Evolutionary conservation across 2,329 filamentous ascomycete species (phyloP).

Genomic region (Aspergillus fumigatus): DNA sequence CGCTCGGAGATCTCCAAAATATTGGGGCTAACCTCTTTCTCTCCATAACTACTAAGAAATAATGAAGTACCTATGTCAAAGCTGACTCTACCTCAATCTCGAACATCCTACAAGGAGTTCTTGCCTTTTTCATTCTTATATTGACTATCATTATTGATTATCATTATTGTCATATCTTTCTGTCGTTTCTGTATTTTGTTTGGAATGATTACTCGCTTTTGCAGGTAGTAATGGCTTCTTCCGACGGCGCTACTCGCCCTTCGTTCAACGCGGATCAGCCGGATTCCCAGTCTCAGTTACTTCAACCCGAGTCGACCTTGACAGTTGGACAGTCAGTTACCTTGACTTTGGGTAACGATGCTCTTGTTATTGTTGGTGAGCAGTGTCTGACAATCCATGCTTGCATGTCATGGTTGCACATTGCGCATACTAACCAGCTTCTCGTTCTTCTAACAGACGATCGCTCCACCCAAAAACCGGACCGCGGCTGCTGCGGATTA

Average conservation of each 20-base stretch:
- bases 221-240: slow-evolving; percentile 17
- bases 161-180: slow-evolving; percentile 7
- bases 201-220: slow-evolving; percentile 9
- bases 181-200: slow-evolving; percentile 3
- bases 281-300: slow-evolving; percentile 25
- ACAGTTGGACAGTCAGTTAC: slow-evolving; percentile 55
- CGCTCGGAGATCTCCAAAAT: too few species aligned
- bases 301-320: slow-evolving; percentile 45
- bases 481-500: slow-evolving; percentile 52
- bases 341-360: slow-evolving; percentile 57
- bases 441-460: slow-evolving; percentile 43
- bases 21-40: neutral
- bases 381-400: slow-evolving; percentile 3
- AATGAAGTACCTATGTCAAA: neutral
- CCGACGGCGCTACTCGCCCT: slow-evolving; percentile 19
- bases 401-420: neutral
- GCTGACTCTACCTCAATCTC: neutral
- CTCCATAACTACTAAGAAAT: neutral
- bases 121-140: neutral
- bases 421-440: slow-evolving; percentile 1
- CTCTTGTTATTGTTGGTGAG: slow-evolving; percentile 56
- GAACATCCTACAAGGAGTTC: neutral
- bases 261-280: slow-evolving; percentile 24
- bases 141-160: slow-evolving; percentile 1
- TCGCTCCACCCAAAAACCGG: slow-evolving; percentile 45